These are phyloP conservation scores for Trametes maxima DNA, from an alignment of 768 basidiomycete genomes.

Conservation along the genomic window DNA sequence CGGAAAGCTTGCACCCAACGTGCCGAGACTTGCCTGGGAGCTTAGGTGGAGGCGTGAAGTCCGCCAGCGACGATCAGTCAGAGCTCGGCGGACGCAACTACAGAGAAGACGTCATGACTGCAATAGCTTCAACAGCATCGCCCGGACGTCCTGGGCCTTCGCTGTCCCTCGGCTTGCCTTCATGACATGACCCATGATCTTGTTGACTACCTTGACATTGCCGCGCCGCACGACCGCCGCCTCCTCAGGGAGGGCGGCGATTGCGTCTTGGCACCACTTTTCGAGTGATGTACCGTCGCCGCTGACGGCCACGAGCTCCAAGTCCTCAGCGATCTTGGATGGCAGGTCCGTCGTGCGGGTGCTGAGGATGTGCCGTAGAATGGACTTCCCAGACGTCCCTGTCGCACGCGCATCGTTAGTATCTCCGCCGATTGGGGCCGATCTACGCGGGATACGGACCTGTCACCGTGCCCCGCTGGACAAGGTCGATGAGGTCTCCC, in stretches of 20 bases:
- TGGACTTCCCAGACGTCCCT: constrained; percentile 79
- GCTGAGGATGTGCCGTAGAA: constrained; percentile 72
- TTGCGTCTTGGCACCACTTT: constrained; percentile 61
- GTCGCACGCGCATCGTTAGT: constrained; percentile 14
- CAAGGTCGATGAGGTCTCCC: constrained; percentile 76
- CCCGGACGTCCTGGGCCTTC: constrained; percentile 64
- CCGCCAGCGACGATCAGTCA: constrained; percentile 2
- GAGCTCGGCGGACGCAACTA: not conserved
- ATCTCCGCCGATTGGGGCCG: not conserved
- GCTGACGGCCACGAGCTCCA: constrained; percentile 48
- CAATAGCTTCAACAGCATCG: constrained; percentile 53
- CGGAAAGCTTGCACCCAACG: not conserved
- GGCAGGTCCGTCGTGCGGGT: constrained; percentile 41
- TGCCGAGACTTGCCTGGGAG: not conserved
- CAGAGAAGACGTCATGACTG: not conserved
- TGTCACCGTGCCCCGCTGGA: constrained; percentile 67
- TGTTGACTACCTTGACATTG: constrained; percentile 75
- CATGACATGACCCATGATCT: constrained; percentile 87
- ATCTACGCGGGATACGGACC: constrained; percentile 43
- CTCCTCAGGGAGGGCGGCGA: constrained; percentile 67
- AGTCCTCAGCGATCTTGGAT: constrained; percentile 48
- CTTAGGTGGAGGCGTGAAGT: not conserved
- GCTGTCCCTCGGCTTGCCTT: constrained; percentile 75
- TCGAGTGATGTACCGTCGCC: constrained; percentile 45
- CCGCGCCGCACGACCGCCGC: constrained; percentile 66